These are phyloP conservation scores for Coemansia sp. DNA, from an alignment of 192 early-diverging fungal species.

Conservation along the genomic window DNA sequence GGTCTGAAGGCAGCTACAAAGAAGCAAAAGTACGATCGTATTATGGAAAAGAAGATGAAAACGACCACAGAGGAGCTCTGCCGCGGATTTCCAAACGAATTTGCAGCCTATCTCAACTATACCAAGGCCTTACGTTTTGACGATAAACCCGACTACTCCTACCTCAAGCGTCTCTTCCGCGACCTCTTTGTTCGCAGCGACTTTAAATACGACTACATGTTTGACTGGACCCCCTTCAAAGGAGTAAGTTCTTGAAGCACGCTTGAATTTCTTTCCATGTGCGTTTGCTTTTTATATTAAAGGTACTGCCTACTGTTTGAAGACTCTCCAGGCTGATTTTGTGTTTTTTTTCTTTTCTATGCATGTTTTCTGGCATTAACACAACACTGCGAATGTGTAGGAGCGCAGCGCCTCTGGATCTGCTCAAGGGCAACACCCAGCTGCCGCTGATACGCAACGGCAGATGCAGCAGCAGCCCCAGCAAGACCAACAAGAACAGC, in stretches of 20 bases:
- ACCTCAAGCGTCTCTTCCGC: conserved; percentile 83
- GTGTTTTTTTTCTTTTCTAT: too few relatives aligned
- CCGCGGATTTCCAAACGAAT: conserved; percentile 81
- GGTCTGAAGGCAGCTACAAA: conserved; percentile 87
- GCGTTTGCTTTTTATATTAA: neutral
- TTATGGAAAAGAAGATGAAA: conserved; percentile 92
- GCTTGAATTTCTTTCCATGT: neutral
- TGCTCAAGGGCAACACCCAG: conserved; percentile 32
- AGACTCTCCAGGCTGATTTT: too few relatives aligned
- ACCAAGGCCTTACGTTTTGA: conserved; percentile 83
- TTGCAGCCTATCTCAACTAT: conserved; percentile 87
- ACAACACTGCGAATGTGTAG: conserved; percentile 15
- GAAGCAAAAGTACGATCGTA: conserved; percentile 94
- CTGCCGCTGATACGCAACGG: conserved; percentile 40
- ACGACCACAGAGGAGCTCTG: conserved; percentile 82
- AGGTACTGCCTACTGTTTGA: too few relatives aligned
- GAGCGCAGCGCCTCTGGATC: conserved; percentile 29
- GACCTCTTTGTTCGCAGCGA: conserved; percentile 83
- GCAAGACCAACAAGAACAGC: conserved; percentile 19
- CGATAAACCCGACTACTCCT: conserved; percentile 90
- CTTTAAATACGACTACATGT: conserved; percentile 85
- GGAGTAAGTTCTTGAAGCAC: conserved; percentile 28
- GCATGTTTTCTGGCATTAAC: neutral
- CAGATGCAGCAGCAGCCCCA: conserved; percentile 39
- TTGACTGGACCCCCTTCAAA: conserved; percentile 80